These are phyloP conservation scores for Nothopassalora personata DNA, from an alignment of 2,329 filamentous ascomycete species.

Conservation along the genomic window DNA sequence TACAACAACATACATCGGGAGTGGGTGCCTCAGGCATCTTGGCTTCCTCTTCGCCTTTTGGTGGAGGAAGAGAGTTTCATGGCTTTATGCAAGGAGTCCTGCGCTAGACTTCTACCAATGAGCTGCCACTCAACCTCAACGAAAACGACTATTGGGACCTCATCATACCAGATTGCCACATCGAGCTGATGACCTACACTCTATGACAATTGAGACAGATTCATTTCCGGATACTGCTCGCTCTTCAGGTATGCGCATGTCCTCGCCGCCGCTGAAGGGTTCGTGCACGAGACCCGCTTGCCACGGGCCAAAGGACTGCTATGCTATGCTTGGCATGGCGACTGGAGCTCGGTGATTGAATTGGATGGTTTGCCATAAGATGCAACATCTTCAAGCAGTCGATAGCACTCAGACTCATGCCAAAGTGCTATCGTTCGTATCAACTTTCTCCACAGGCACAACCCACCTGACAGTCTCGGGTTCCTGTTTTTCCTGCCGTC, in stretches of 20 bases:
- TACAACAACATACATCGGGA: no score
- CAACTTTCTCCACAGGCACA: background rate
- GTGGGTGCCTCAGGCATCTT: no score
- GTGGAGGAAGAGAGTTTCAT: no score
- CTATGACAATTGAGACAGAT: no score
- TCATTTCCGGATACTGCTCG: no score
- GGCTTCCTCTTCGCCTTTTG: no score
- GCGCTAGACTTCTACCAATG: background rate
- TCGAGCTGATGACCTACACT: background rate
- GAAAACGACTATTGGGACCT: background rate
- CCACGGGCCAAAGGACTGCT: background rate
- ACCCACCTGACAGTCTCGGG: slow-evolving; percentile 3
- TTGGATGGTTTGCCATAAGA: background rate
- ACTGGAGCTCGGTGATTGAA: background rate
- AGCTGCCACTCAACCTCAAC: background rate
- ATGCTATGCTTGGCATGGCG: background rate
- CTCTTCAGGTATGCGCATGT: background rate
- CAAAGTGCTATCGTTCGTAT: background rate
- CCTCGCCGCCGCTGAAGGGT: background rate
- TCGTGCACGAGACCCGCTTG: background rate
- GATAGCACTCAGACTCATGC: background rate
- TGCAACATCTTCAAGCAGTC: background rate
- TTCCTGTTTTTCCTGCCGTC: slow-evolving; percentile 21
- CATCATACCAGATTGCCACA: background rate
- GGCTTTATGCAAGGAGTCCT: background rate